Evolutionary conservation across 2,329 filamentous ascomycete species (phyloP).

Genomic region (Xylaria sp.): DNA sequence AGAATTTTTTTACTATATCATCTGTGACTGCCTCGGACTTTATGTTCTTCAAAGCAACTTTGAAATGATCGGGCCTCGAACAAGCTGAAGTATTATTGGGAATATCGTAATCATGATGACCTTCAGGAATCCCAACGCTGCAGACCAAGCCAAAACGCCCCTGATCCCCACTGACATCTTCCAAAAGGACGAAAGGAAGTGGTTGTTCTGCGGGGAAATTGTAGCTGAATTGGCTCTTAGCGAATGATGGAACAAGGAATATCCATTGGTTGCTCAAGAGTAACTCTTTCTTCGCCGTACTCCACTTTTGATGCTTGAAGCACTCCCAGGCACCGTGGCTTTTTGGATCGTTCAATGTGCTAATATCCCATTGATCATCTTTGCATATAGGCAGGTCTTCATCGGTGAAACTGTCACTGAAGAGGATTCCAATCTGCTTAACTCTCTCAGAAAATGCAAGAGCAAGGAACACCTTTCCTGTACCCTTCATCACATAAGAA

Average conservation of each 20-base stretch:
- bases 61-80: too few species aligned
- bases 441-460: background rate
- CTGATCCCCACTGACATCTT: too few species aligned
- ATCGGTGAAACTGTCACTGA: background rate
- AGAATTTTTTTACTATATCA: background rate
- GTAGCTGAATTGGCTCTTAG: background rate
- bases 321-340: background rate
- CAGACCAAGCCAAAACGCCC: too few species aligned
- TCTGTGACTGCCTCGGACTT: background rate
- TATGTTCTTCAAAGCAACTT: background rate
- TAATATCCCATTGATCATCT: background rate
- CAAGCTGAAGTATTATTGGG: too few species aligned
- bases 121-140: too few species aligned
- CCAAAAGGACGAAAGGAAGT: conserved; percentile 4
- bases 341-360: background rate
- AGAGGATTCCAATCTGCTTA: background rate
- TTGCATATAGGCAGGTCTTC: background rate
- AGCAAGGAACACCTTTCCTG: background rate
- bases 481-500: background rate
- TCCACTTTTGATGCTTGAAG: background rate
- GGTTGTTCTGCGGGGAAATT: background rate
- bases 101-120: too few species aligned
- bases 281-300: too few species aligned
- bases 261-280: conserved; percentile 6
- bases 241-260: conserved; percentile 1